Evolutionary conservation across 73 alveolate species (phyloP), one percentile per base, ranked within the genome.

Genomic region (Paramecium biaurelia): DNA sequence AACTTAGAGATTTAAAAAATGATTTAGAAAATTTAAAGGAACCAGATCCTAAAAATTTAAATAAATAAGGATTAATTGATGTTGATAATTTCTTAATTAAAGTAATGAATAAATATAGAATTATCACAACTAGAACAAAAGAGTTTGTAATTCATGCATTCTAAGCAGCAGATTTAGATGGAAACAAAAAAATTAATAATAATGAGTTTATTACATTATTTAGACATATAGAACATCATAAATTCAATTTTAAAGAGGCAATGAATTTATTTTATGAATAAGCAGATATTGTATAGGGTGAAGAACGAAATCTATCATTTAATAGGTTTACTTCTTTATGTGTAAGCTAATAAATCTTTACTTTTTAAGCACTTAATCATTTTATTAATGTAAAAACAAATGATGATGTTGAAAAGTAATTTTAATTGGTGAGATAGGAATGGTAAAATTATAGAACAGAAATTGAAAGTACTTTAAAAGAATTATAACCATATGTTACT

Each of bases 91-190:
- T 89, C 76, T 21, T 89, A 53, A 49, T 57, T 24, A 89, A 89
- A 37, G 94, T 89, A 30, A 70, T 89, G 57, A 15, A 35, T 35
- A 89, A 89, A 63, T 89, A 89, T 28, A 89, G 94, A 89, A 70
- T 89, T 7, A 70, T 89, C 2, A 89, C 87, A 28, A 89, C 57
- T 14, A 89, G 87, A 49, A 89, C 94, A 28, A 45, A 89, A 45
- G 89, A 70, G 15, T 89, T 89, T 49, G 94, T 89, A 11, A 89
- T 70, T 58, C 79, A 89, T 89, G 94, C 94, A 43, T 89, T 89
- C 24, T 32, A 70, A 49, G 94, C 94, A 2, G 94, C 94, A 20
- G 94, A 89, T 49, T 89, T 89, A 43, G 94, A 89, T 70, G 94
- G 94, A n/a, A 89, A 89, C 49, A 59, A 82, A 63, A 89, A 82